Percentiles rank a stretch among this genome's conserved stretches.
phyloP scores from a whole-genome alignment of 2,329 filamentous ascomycete species.

The Phaeoacremonium minimum region DNA sequence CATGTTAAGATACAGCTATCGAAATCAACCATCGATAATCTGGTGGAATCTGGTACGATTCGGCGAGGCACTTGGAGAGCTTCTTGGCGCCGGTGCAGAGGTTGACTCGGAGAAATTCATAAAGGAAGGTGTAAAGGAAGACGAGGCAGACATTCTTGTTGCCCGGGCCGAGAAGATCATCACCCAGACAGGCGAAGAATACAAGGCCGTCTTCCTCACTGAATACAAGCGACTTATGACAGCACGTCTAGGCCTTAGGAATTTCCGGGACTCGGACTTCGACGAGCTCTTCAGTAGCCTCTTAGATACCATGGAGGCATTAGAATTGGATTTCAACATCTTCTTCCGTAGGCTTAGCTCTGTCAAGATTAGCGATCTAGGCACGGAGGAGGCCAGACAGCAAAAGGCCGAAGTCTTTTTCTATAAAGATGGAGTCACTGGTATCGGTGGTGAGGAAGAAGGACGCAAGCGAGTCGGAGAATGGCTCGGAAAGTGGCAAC shows the following conservation, averaged over 20 bases:
- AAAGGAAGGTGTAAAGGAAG: conserved; percentile 65
- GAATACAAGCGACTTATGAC: conserved; percentile 89
- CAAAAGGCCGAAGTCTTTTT: conserved; percentile 73
- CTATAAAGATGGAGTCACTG: conserved; percentile 66
- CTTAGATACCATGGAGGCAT: conserved; percentile 73
- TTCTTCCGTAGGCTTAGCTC: conserved; percentile 79
- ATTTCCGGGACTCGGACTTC: conserved; percentile 69
- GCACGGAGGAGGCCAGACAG: conserved; percentile 58
- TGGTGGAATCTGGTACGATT: conserved; percentile 98
- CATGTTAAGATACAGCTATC: conserved; percentile 82
- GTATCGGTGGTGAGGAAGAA: conserved; percentile 51
- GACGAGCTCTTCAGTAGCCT: conserved; percentile 75
- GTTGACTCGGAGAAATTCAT: conserved; percentile 72
- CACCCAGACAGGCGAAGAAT: conserved; percentile 76
- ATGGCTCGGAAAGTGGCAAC: conserved; percentile 80
- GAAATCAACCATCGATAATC: conserved; percentile 90
- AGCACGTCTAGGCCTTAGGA: conserved; percentile 70
- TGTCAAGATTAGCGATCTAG: conserved; percentile 58
- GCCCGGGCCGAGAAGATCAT: conserved; percentile 82
- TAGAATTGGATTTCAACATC: conserved; percentile 90
- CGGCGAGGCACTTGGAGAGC: conserved; percentile 82
- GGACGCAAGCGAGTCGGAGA: conserved; percentile 63
- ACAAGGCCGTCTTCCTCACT: conserved; percentile 77
- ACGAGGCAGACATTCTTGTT: conserved; percentile 66
- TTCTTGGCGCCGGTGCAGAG: conserved; percentile 70